Base-by-base conservation (phyloP, 2,329 filamentous ascomycete genomes). In the Colletotrichum somersetense region DNA sequence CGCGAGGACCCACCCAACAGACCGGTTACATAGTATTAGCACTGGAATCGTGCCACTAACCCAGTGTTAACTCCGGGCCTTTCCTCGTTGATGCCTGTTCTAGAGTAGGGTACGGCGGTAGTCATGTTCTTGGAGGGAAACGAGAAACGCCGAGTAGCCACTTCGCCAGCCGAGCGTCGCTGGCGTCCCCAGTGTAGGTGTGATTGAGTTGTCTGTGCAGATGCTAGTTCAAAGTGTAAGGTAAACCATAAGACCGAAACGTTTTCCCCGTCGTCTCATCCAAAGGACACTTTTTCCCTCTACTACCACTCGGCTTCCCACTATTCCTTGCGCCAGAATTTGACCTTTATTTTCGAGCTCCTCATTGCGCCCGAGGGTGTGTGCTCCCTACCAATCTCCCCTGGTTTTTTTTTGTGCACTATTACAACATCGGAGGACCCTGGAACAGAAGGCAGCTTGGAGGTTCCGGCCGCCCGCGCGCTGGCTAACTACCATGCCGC, bases 191-290 rank as follows among this genome's bases (percentile, higher is more conserved):
- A 35, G 23, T 23, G 35, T 44, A 12, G 7, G 62, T 46, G 46
- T 69, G 33, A 35, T 30, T 55, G 10, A 55, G 20, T 50, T 61
- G 59, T 72, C 69, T 69, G 66, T 69, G 59, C 66, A 53, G 61
- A 59, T 62, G 44, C 57, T 56, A 50, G 61, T 44, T 44, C 46
- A 55, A 59, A 26, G 30, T 35, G 38, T n/a, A 40, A 46, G 57
- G 50, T 55, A 69, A 62, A 59, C 66, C 66, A 59, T 69, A 69
- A 72, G 69, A 69, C 59, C 52, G 40, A 26, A 56, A 61, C 53
- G 16, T 64, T 69, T 69, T 50, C 52, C 63, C 53, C 66, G 26
- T 72, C 69, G 53, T 69, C 66, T 56, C 59, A 72, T 69, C 26
- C 52, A 33, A 33, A 18, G 48, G 18, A 26, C 26, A 38, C 26